These are phyloP conservation scores for Phaffia tasmanica DNA, from an alignment of 768 basidiomycete genomes.

Conservation along the genomic window DNA sequence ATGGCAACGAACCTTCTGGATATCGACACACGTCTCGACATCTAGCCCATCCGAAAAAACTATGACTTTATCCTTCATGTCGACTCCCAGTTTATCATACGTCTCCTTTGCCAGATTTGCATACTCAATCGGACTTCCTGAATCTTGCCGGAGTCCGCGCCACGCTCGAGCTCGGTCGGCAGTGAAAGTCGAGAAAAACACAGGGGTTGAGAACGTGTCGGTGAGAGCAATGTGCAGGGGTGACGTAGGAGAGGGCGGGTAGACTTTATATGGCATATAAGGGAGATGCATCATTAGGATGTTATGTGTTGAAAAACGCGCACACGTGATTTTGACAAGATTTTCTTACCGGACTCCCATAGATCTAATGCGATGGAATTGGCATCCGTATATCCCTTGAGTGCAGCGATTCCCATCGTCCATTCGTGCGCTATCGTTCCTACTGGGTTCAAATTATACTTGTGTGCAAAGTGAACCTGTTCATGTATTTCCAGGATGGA, in stretches of 20 bases:
- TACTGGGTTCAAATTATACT: conserved; percentile 53
- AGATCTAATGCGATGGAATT: conserved; percentile 64
- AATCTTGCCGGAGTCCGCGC: conserved; percentile 70
- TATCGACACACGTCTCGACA: conserved; percentile 54
- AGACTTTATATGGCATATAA: conserved; percentile 29
- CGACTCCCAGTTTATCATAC: conserved; percentile 61
- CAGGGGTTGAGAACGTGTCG: conserved; percentile 82
- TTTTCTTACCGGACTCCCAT: conserved; percentile 62
- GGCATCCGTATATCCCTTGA: conserved; percentile 67
- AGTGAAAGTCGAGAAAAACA: conserved; percentile 51
- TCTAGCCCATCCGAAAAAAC: conserved; percentile 76
- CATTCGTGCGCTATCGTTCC: conserved; percentile 51
- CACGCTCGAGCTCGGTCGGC: conserved; percentile 14
- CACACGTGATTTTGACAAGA: neutral
- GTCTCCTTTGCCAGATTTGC: conserved; percentile 59
- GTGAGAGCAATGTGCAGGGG: conserved; percentile 63
- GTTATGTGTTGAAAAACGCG: neutral
- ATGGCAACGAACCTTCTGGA: conserved; percentile 47
- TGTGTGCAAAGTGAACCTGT: conserved; percentile 56
- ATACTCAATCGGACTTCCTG: conserved; percentile 77
- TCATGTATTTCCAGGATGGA: conserved; percentile 29
- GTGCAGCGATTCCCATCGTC: conserved; percentile 53
- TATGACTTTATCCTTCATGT: conserved; percentile 36
- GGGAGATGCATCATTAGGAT: neutral
- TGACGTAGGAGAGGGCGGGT: conserved; percentile 36